These are phyloP conservation scores for Centella asiatica DNA, from an alignment of 129 eudicot species.

Conservation along the genomic window DNA sequence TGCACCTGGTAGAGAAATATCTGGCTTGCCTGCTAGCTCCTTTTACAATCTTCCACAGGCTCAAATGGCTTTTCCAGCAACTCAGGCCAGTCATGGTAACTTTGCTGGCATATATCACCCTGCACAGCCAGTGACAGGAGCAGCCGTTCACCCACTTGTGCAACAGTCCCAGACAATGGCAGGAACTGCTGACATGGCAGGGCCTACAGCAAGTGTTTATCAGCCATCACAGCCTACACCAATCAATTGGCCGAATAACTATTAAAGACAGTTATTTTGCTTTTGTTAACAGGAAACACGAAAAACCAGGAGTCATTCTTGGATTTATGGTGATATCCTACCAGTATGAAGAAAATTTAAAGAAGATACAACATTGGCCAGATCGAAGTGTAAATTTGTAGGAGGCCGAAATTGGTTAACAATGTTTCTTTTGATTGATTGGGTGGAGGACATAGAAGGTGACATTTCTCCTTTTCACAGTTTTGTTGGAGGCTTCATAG, in stretches of 20 bases:
- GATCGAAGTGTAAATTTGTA: constrained; percentile 46
- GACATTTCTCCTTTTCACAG: background rate
- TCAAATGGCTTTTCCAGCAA: constrained; percentile 67
- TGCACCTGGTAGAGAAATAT: constrained; percentile 60
- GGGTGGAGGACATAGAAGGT: constrained; percentile 22
- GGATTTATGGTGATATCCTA: constrained; percentile 11
- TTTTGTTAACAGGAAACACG: constrained; percentile 17
- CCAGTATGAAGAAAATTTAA: constrained; percentile 13
- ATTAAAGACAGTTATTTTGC: constrained; percentile 28
- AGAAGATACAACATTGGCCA: constrained; percentile 24
- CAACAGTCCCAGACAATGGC: constrained; percentile 83
- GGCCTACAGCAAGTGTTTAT: constrained; percentile 49
- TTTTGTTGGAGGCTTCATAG: constrained; percentile 34
- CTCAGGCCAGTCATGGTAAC: constrained; percentile 62
- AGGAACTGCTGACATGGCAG: constrained; percentile 55
- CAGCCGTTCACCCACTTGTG: constrained; percentile 69
- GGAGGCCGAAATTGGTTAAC: constrained; percentile 25
- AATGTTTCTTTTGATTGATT: background rate
- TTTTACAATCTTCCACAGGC: constrained; percentile 82
- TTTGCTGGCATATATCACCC: constrained; percentile 62
- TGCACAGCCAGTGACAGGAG: constrained; percentile 58
- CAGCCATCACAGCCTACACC: constrained; percentile 78
- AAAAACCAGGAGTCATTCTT: constrained; percentile 16
- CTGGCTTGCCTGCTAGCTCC: constrained; percentile 57
- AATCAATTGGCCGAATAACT: constrained; percentile 83